Base-by-base conservation (phyloP, 331 rosid species). In the Malus hybrid region DNA sequence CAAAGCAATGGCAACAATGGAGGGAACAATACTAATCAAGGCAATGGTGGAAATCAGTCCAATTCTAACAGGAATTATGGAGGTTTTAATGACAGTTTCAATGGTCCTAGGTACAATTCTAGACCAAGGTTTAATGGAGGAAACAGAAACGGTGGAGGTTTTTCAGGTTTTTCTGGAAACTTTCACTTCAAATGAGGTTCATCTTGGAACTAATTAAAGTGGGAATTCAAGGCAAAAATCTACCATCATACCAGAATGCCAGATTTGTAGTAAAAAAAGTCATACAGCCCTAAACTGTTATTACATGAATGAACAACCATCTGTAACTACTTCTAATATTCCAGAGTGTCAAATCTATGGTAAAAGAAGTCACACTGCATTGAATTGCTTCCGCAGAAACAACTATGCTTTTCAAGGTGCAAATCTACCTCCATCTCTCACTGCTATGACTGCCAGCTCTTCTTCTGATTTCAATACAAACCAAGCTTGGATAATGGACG, bases 401-500 rank as follows among this genome's bases (percentile, higher is more conserved):
- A 15, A 15, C 19, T 48, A 15, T 48, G 19, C 0, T 48, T 48
- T 48, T 15, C 55, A 48, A 48, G 7, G 55, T 14, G 55, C 19
- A 48, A 48, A 48, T 48, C 19, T 6, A 48, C 19, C 19, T 48
- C 0, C 1, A 48, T 48, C 19, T 48, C 1, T 15, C 19, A 48
- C 0, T 48, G 3, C 1, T 48, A 48, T 48, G n/a, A 48, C 0
- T 48, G 3, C 8, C 3, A 48, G 1, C 19, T 48, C 0, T 48
- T 48, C 55, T 48, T 48, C 8, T 15, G 0, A 48, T 48, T 48
- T 48, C 55, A 48, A 5, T 48, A 48, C 55, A 48, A 5, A 48
- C 55, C 8, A 15, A 48, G 19, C n/a, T 48, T 15, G 3, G 55
- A 48, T 48, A 48, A 48, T 48, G 55, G 19, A 48, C 1, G 1